Evolutionary conservation across 441 rosid species (phyloP), one percentile per base, ranked within the genome.

Genomic region (Melastoma candidum): DNA sequence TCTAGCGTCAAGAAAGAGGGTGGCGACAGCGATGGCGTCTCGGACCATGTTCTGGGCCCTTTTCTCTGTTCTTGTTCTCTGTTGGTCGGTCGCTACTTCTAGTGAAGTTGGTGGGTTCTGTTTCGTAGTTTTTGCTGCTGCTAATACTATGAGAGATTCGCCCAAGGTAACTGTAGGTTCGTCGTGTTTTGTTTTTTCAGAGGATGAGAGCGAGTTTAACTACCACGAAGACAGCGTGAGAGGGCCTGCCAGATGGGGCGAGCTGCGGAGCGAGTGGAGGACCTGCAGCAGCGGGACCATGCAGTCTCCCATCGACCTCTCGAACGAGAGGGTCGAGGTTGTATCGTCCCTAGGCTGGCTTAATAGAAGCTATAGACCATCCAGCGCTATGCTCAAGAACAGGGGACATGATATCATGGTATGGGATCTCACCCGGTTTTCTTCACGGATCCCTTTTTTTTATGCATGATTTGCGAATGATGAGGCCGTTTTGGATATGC

Each of bases 361-460:
- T 41, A 74, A 53, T 3, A 73, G 75, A 68, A 63, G 62, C 54
- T 83, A 85, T 49, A 63, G 65, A 56, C 76, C 90, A 11, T 54
- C 75, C 26, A 74, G 73, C 44, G 79, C 88, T 58, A 77, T 73
- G 36, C 82, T 89, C 12, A 78, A n/a, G 63, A 89, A 89, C 51
- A 77, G 95, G 47, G 97, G 97, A 47, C 95, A 83, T 65, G 97
- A 89, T 53, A 82, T 85, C 68, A 77, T 71, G 97, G 97, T 85
- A 79, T 48, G 36, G 24, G 1, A 49, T 14, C 24, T 49, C 53
- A 49, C 12, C 22, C 22, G 8, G 9, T 49, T 14, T 17, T 25
- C 8, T 49, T 22, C 2, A 17, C 4, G 0, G 8, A 49, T 14
- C 27, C 24, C 22, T 49, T 49, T 49, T 13, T 49, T n/a, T 3